These are phyloP conservation scores for Dothiorella sarmentorum DNA, from an alignment of 2,329 filamentous ascomycete genomes.

Conservation along the genomic window DNA sequence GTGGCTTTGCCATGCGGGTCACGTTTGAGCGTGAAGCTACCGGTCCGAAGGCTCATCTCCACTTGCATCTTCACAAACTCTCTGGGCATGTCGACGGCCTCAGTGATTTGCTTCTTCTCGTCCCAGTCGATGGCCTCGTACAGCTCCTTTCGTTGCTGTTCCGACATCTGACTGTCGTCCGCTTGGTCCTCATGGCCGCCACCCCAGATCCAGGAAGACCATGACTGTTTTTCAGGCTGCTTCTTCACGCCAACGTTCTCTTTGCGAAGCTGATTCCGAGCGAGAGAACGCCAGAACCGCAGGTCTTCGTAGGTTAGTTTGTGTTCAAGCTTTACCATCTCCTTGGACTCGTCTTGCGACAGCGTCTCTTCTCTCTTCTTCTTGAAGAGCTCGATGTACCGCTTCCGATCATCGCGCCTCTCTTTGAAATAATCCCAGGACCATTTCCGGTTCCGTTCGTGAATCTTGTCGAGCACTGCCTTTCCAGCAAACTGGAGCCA, in stretches of 20 bases:
- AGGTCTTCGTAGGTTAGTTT: slow-evolving; percentile 93
- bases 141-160: slow-evolving; percentile 92
- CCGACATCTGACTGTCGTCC: slow-evolving; percentile 83
- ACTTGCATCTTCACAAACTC: slow-evolving; percentile 92
- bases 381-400: slow-evolving; percentile 94
- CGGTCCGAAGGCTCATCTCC: slow-evolving; percentile 88
- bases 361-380: slow-evolving; percentile 72
- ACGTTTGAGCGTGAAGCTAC: slow-evolving; percentile 90
- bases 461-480: slow-evolving; percentile 87
- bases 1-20: slow-evolving; percentile 72
- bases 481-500: slow-evolving; percentile 92
- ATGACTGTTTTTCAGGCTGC: slow-evolving; percentile 71
- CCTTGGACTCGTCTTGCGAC: slow-evolving; percentile 64
- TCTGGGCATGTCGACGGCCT: slow-evolving; percentile 82
- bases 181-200: slow-evolving; percentile 60
- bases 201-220: slow-evolving; percentile 91
- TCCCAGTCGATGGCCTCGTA: slow-evolving; percentile 99
- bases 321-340: slow-evolving; percentile 73
- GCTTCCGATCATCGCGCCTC: slow-evolving; percentile 79
- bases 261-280: slow-evolving; percentile 89
- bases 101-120: slow-evolving; percentile 85
- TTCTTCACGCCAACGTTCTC: slow-evolving; percentile 90
- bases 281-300: slow-evolving; percentile 93
- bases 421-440: slow-evolving; percentile 96
- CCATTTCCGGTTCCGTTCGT: slow-evolving; percentile 89